Evolutionary conservation across 345 rosid genomes (phyloP).

Genomic region (Lenwebbia sp.): DNA sequence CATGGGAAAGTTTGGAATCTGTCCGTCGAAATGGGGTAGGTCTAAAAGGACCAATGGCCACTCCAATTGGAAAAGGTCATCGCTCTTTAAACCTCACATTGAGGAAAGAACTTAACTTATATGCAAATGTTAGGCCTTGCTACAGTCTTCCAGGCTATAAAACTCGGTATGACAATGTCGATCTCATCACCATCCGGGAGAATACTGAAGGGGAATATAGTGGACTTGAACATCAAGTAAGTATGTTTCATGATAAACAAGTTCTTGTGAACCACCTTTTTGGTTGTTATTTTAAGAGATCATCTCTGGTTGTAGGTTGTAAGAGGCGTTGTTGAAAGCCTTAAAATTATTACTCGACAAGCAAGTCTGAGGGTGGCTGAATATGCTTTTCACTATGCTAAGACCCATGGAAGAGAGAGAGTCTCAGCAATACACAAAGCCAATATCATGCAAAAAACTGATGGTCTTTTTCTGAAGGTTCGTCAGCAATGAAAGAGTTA

Average conservation of each 20-base stretch:
- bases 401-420: slow-evolving; percentile 89
- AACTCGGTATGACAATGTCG: slow-evolving; percentile 82
- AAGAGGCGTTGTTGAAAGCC: slow-evolving; percentile 98
- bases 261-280: not conserved
- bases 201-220: slow-evolving; percentile 99
- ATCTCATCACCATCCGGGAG: slow-evolving; percentile 93
- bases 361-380: slow-evolving; percentile 99
- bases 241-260: slow-evolving; percentile 1
- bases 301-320: slow-evolving; percentile 51
- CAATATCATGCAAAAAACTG: slow-evolving; percentile 98
- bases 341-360: slow-evolving; percentile 91
- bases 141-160: slow-evolving; percentile 95
- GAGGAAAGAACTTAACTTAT: slow-evolving; percentile 91
- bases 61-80: slow-evolving; percentile 99
- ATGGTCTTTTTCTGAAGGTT: slow-evolving; percentile 96
- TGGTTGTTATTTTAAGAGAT: not conserved
- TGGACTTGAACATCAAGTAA: slow-evolving; percentile 98
- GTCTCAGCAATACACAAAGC: slow-evolving; percentile 98
- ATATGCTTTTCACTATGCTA: slow-evolving; percentile 95
- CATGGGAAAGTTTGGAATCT: slow-evolving; percentile 98
- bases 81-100: slow-evolving; percentile 89
- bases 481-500: not conserved
- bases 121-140: slow-evolving; percentile 98
- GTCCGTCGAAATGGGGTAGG: slow-evolving; percentile 80
- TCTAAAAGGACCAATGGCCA: slow-evolving; percentile 99